A percentile compares a stretch with the other conserved stretches of the same genome.
phyloP scores from a whole-genome alignment of 2,329 filamentous ascomycete species.

The Zalaria sp. region DNA sequence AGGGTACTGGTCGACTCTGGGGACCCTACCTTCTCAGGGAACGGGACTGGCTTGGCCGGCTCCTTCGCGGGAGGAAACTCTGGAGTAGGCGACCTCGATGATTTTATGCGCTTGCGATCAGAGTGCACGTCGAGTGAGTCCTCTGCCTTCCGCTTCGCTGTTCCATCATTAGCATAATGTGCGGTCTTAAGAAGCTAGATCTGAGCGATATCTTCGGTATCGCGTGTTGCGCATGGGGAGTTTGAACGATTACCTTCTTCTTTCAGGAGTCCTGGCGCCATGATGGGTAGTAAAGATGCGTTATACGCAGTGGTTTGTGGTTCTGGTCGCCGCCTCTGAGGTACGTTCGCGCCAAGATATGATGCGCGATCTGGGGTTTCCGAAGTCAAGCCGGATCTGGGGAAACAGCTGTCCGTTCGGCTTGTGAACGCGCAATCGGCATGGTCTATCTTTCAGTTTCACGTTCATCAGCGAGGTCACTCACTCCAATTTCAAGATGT shows the following conservation, averaged over 20 bases:
- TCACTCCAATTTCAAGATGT: conserved; percentile 37
- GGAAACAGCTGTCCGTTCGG: neutral
- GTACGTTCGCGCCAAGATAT: neutral
- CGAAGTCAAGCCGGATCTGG: neutral
- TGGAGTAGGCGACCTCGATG: conserved; percentile 22
- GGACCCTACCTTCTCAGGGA: conserved; percentile 62
- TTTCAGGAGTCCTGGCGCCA: conserved; percentile 7
- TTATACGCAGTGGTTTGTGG: neutral
- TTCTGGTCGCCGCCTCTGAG: neutral
- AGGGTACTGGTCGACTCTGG: conserved; percentile 7
- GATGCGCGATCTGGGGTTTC: neutral
- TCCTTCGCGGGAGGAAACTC: conserved; percentile 16
- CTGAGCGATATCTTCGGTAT: no score
- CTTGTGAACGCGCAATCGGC: no score
- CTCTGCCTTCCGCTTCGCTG: conserved; percentile 60
- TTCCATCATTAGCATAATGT: neutral
- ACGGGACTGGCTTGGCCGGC: conserved; percentile 47
- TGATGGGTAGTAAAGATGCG: neutral
- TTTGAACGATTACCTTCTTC: conserved; percentile 21
- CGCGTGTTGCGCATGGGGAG: no score
- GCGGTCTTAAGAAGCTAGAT: no score
- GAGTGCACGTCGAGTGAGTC: conserved; percentile 45
- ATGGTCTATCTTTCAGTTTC: no score
- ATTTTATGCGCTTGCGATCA: conserved; percentile 51
- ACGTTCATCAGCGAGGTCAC: no score